These are phyloP conservation scores for Eutrema heterophyllum DNA, from an alignment of 345 rosid genomes.

Conservation along the genomic window DNA sequence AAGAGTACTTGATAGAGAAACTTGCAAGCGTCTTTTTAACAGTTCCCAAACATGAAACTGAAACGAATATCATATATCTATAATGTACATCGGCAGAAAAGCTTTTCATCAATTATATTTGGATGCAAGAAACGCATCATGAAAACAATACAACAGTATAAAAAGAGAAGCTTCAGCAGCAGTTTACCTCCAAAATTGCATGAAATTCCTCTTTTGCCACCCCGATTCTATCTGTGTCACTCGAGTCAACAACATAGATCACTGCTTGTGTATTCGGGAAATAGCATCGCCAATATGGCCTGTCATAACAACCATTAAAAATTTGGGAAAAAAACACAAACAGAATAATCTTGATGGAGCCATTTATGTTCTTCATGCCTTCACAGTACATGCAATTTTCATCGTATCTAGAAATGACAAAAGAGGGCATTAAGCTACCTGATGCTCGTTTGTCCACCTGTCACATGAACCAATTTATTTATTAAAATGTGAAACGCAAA, in stretches of 20 bases:
- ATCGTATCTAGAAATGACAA: neutral
- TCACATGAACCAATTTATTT: neutral
- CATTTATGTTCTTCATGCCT: neutral
- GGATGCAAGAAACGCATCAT: too few relatives aligned
- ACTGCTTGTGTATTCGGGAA: constrained; percentile 47
- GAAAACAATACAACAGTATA: neutral
- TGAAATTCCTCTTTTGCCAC: constrained; percentile 61
- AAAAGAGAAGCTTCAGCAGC: neutral
- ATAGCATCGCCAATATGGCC: constrained; percentile 76
- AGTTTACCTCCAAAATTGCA: constrained; percentile 53
- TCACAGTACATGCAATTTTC: neutral
- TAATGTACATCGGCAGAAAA: neutral
- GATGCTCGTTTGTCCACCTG: constrained; percentile 69
- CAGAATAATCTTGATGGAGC: neutral
- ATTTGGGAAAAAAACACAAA: neutral
- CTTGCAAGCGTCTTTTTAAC: neutral
- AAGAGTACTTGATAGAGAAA: neutral
- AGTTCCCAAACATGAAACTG: neutral
- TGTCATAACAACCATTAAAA: constrained; percentile 26
- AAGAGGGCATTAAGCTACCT: constrained; percentile 34
- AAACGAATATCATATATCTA: neutral
- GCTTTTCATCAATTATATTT: neutral
- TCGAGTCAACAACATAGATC: constrained; percentile 58
- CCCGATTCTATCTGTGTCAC: constrained; percentile 48
- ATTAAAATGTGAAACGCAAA: neutral